These are phyloP conservation scores for Podaxis sp. DNA, from an alignment of 768 basidiomycete species.

Conservation along the genomic window DNA sequence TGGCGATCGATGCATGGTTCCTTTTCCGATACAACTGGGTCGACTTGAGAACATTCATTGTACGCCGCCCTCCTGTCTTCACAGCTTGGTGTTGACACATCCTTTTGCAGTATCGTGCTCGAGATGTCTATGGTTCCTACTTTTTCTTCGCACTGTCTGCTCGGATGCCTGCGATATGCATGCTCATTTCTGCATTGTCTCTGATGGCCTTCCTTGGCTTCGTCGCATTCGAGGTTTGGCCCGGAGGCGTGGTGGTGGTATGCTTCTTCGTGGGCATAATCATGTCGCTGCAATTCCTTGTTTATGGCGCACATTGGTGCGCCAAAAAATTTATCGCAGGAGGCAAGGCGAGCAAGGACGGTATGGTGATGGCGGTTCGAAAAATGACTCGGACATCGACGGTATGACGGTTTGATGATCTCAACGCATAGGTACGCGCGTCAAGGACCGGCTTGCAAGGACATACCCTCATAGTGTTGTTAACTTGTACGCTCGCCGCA, in stretches of 20 bases:
- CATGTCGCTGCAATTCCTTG: conserved; percentile 65
- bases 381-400: conserved; percentile 17
- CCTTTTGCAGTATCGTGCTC: conserved; percentile 40
- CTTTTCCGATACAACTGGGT: conserved; percentile 60
- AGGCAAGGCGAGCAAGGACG: conserved; percentile 23
- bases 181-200: conserved; percentile 54
- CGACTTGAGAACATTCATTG: conserved; percentile 52
- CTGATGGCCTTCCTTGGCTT: conserved; percentile 60
- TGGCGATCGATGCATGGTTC: conserved; percentile 66
- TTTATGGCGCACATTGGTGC: conserved; percentile 48
- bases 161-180: conserved; percentile 61
- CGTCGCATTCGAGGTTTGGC: conserved; percentile 66
- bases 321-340: conserved; percentile 26
- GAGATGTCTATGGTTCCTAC: conserved; percentile 59
- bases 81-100: neutral
- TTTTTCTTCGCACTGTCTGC: conserved; percentile 71
- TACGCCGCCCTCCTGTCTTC: conserved; percentile 26
- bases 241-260: conserved; percentile 56
- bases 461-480: neutral
- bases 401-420: neutral
- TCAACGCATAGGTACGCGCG: neutral
- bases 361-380: conserved; percentile 23
- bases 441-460: neutral
- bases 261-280: conserved; percentile 59
- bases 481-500: neutral